Evolutionary conservation across 371 early-diverging fungal species (phyloP).

Genomic region (Rhizomucor pusillus): DNA sequence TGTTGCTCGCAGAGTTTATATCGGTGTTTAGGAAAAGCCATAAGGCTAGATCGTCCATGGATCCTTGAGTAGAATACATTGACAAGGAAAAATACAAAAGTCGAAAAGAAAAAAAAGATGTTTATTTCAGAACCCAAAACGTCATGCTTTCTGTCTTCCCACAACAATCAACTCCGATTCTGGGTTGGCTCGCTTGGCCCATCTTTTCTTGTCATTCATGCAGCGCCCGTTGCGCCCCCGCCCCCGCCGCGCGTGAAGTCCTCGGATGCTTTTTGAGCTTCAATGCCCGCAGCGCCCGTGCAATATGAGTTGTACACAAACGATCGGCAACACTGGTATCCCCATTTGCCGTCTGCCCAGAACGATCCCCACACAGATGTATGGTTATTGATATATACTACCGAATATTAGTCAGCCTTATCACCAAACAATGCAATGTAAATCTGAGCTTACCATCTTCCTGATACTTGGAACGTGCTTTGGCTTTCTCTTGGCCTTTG

Average conservation of each 20-base stretch:
- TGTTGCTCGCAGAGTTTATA: too few species aligned
- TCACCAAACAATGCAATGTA: background rate
- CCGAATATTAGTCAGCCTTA: conserved; percentile 1
- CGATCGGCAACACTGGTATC: conserved; percentile 91
- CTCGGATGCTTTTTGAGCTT: conserved; percentile 57
- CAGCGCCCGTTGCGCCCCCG: background rate
- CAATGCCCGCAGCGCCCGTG: conserved; percentile 77
- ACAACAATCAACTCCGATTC: too few species aligned
- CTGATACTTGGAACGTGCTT: conserved; percentile 81
- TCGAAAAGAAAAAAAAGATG: background rate
- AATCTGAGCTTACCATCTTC: conserved; percentile 85
- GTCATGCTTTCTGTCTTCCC: too few species aligned
- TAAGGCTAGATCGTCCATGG: too few species aligned
- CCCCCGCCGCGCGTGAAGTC: conserved; percentile 8
- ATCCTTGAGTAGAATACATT: too few species aligned
- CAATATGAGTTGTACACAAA: conserved; percentile 78
- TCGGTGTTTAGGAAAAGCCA: too few species aligned
- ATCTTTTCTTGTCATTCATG: conserved; percentile 1
- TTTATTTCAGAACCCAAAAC: too few species aligned
- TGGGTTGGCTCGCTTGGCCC: too few species aligned
- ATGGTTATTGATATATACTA: conserved; percentile 80
- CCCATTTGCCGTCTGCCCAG: conserved; percentile 96
- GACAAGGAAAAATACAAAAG: background rate
- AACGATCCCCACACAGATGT: conserved; percentile 92
- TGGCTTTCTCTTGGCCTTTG: conserved; percentile 79